These are phyloP conservation scores for Blastomyces parvus DNA, from an alignment of 2,329 filamentous ascomycete genomes.

Conservation along the genomic window DNA sequence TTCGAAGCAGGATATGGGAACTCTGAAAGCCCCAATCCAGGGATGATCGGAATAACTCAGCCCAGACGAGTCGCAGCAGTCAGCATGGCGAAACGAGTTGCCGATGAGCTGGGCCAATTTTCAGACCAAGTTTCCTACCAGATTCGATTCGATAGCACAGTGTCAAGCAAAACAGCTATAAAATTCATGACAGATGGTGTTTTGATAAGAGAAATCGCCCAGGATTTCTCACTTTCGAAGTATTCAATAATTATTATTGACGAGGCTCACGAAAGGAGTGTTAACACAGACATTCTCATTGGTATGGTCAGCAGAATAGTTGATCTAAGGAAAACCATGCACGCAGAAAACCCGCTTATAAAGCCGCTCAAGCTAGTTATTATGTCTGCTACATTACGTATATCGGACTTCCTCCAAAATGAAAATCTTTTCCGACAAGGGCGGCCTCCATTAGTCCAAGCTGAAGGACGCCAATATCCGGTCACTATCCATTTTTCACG, in stretches of 20 bases:
- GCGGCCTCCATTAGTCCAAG: conserved; percentile 74
- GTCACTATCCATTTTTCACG: conserved; percentile 85
- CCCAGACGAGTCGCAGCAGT: conserved; percentile 90
- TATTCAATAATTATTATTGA: conserved; percentile 94
- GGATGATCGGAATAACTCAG: conserved; percentile 91
- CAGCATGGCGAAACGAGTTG: conserved; percentile 90
- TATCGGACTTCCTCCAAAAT: conserved; percentile 85
- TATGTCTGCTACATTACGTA: conserved; percentile 91
- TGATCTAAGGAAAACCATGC: conserved; percentile 67
- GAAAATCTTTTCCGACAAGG: conserved; percentile 61
- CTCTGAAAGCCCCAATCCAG: conserved; percentile 65
- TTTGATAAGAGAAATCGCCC: conserved; percentile 76
- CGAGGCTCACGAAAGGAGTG: conserved; percentile 91
- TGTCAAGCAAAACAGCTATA: conserved; percentile 69
- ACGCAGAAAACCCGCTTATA: conserved; percentile 57
- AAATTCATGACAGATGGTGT: conserved; percentile 99
- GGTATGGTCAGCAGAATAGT: conserved; percentile 93
- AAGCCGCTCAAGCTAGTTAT: conserved; percentile 86
- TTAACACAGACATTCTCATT: conserved; percentile 97
- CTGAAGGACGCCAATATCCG: conserved; percentile 83
- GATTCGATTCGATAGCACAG: conserved; percentile 86
- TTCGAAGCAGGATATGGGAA: conserved; percentile 89
- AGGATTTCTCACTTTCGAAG: conserved; percentile 77
- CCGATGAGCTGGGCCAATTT: conserved; percentile 69
- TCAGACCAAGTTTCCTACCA: conserved; percentile 78